These are phyloP conservation scores for Daldinia sp. DNA, from an alignment of 2,329 filamentous ascomycete species.

Conservation along the genomic window DNA sequence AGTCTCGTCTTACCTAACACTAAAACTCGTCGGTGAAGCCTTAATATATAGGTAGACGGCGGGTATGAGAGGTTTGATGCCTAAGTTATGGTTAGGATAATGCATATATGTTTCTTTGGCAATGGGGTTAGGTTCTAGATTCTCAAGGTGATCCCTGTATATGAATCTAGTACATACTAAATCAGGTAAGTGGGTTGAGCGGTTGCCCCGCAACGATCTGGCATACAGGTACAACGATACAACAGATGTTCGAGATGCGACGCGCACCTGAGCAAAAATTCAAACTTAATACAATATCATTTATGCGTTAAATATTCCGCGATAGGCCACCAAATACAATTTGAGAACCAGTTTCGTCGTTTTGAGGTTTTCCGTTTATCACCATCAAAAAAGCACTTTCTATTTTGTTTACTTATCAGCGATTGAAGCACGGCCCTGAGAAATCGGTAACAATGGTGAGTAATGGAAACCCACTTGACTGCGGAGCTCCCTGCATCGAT, in stretches of 20 bases:
- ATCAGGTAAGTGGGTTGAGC: conserved; percentile 27
- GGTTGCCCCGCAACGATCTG: conserved; percentile 38
- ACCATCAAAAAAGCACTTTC: neutral
- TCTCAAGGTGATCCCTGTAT: neutral
- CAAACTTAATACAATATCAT: conserved; percentile 13
- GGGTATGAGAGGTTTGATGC: neutral
- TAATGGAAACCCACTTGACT: conserved; percentile 44
- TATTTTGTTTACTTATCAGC: conserved; percentile 36
- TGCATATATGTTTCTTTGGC: neutral
- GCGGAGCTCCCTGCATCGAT: conserved; percentile 42
- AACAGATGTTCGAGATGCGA: conserved; percentile 11
- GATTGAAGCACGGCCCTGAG: conserved; percentile 26
- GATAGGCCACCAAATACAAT: neutral
- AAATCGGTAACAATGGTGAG: conserved; percentile 47
- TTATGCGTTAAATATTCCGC: neutral
- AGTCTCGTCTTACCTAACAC: neutral
- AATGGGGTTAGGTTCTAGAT: neutral
- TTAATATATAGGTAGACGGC: neutral
- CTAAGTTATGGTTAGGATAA: neutral
- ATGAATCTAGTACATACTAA: conserved; percentile 14
- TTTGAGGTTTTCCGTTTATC: neutral
- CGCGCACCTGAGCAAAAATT: conserved; percentile 11
- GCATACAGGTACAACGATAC: conserved; percentile 14
- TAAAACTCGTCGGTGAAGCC: neutral
- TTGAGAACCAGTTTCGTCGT: neutral